A percentile compares a stretch with the other conserved stretches of the same genome.
phyloP scores from a whole-genome alignment of 495 filamentous ascomycete genomes.

The Pyronema omphalodes region DNA sequence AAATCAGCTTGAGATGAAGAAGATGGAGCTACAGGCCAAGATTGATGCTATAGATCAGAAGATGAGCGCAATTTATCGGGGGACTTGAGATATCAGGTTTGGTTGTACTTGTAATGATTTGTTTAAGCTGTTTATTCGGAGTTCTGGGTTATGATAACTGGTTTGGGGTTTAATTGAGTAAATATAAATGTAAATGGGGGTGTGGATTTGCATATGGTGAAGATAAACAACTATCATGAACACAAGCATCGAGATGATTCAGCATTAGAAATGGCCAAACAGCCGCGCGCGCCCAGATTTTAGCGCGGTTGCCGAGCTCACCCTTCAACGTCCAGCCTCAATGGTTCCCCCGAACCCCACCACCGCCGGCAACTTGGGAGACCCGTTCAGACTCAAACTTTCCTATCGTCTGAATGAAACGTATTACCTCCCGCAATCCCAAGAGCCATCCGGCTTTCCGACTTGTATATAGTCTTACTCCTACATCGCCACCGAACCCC shows the following conservation, averaged over 20 bases:
- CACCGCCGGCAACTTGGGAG: background rate
- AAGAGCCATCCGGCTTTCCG: background rate
- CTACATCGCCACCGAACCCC: background rate
- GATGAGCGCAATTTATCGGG: conserved; percentile 29
- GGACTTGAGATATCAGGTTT: too few relatives aligned
- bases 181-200: too few relatives aligned
- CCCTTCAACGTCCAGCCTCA: too few relatives aligned
- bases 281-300: background rate
- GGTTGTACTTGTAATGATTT: too few relatives aligned
- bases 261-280: too few relatives aligned
- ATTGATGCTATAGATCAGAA: conserved; percentile 67
- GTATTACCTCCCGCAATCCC: background rate
- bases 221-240: too few relatives aligned
- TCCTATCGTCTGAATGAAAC: background rate
- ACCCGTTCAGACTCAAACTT: background rate
- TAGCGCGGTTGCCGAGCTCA: background rate
- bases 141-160: too few relatives aligned
- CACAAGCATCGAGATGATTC: background rate
- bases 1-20: conserved; percentile 54
- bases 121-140: too few relatives aligned
- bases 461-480: background rate
- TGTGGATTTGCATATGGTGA: too few relatives aligned
- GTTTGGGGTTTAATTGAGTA: too few relatives aligned
- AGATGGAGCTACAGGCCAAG: conserved; percentile 55
- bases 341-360: too few relatives aligned